phyloP scores from a whole-genome alignment of 2,329 filamentous ascomycete genomes.

The Aphanoascus verrucosus region DNA sequence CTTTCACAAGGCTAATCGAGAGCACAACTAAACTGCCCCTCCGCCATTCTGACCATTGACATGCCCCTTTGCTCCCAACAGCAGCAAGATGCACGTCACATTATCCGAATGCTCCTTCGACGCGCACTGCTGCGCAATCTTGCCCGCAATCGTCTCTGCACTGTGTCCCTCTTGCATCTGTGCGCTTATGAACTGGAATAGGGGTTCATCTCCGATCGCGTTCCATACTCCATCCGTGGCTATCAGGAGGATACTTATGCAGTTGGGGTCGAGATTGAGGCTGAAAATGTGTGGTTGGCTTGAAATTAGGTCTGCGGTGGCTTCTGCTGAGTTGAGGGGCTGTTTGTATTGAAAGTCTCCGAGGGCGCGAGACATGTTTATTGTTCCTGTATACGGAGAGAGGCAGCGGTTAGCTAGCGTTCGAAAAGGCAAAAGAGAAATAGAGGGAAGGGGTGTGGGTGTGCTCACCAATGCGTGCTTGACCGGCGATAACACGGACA shows the following conservation, averaged over 20 bases:
- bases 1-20: too few species aligned
- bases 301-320: slow-evolving; percentile 25
- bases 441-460: neutral
- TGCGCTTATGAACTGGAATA: slow-evolving; percentile 26
- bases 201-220: slow-evolving; percentile 21
- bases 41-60: neutral
- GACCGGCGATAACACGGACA: slow-evolving; percentile 21
- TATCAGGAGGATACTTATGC: slow-evolving; percentile 24
- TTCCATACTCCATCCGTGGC: slow-evolving; percentile 27
- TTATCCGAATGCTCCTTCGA: slow-evolving; percentile 23
- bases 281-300: slow-evolving; percentile 24
- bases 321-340: slow-evolving; percentile 21
- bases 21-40: too few species aligned
- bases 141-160: slow-evolving; percentile 24
- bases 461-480: slow-evolving; percentile 22
- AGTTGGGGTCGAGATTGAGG: slow-evolving; percentile 18
- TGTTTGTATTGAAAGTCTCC: slow-evolving; percentile 31
- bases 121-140: slow-evolving; percentile 19
- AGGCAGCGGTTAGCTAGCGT: neutral
- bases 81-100: slow-evolving; percentile 25
- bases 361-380: slow-evolving; percentile 31
- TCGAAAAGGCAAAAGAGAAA: neutral
- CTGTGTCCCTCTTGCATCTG: slow-evolving; percentile 22
- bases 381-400: slow-evolving; percentile 18
- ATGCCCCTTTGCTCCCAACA: slow-evolving; percentile 17